phyloP scores from a whole-genome alignment of 106 monocot genomes.

The Phalaenopsis equestris region DNA sequence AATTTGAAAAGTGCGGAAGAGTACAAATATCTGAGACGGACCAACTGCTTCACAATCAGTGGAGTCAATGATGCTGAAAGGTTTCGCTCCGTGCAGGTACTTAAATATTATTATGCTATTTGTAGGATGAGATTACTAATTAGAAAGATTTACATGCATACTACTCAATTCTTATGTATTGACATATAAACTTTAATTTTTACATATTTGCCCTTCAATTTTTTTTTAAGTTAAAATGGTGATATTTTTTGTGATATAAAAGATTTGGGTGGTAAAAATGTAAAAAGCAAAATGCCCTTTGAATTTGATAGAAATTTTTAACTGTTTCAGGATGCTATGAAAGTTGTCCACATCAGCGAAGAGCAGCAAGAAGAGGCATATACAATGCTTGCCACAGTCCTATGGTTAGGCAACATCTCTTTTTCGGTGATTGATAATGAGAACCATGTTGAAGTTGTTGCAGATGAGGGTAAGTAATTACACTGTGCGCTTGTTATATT shows the following conservation, averaged over 20 bases:
- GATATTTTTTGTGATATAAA: too few species aligned
- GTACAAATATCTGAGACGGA: slow-evolving; percentile 78
- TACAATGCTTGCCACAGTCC: slow-evolving; percentile 77
- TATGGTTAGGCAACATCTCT: slow-evolving; percentile 89
- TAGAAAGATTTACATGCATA: background rate
- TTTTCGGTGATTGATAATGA: slow-evolving; percentile 84
- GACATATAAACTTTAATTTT: too few species aligned
- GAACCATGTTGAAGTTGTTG: slow-evolving; percentile 79
- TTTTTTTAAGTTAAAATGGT: too few species aligned
- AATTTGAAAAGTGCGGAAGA: slow-evolving; percentile 66
- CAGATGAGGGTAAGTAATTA: slow-evolving; percentile 67
- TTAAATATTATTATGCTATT: background rate
- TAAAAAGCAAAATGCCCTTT: background rate
- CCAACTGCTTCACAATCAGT: slow-evolving; percentile 66
- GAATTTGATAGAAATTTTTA: background rate
- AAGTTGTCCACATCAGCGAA: slow-evolving; percentile 73
- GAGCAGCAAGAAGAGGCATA: slow-evolving; percentile 75
- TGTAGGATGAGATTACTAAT: background rate
- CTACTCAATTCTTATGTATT: too few species aligned
- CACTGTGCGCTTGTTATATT: too few species aligned
- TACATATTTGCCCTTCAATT: too few species aligned
- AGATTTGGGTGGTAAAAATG: too few species aligned
- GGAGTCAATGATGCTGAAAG: slow-evolving; percentile 89
- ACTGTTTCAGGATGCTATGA: slow-evolving; percentile 75
- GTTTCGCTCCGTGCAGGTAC: slow-evolving; percentile 64